These are phyloP conservation scores for Funneliformis mosseae DNA, from an alignment of 192 early-diverging fungal genomes.

Conservation along the genomic window DNA sequence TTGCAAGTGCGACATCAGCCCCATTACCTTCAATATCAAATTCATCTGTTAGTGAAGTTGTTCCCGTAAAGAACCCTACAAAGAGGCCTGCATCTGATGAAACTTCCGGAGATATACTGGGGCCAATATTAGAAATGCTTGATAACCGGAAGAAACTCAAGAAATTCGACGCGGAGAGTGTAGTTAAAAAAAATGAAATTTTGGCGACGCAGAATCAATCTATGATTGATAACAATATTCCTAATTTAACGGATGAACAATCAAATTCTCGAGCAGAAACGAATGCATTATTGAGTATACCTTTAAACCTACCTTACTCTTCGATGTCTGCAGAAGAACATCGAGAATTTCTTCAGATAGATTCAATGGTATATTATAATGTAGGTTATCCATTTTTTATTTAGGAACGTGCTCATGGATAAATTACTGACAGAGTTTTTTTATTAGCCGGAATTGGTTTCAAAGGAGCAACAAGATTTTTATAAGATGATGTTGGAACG, in stretches of 20 bases:
- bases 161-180: background rate
- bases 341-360: conserved; percentile 10
- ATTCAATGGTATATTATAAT: background rate
- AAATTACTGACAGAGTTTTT: background rate
- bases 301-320: background rate
- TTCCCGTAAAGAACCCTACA: background rate
- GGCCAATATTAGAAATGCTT: conserved; percentile 17
- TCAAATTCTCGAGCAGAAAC: background rate
- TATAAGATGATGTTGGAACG: background rate
- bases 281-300: no score
- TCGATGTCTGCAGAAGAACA: conserved; percentile 17
- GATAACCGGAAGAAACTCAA: conserved; percentile 18
- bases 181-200: background rate
- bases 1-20: background rate
- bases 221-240: no score
- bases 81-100: background rate
- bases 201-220: background rate
- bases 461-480: background rate
- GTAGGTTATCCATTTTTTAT: background rate
- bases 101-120: conserved; percentile 8
- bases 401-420: background rate
- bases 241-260: no score
- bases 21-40: background rate
- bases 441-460: background rate
- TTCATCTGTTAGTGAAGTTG: background rate